Base-by-base conservation (phyloP, 2,329 filamentous ascomycete genomes). In the Cryphonectria parasitica region DNA sequence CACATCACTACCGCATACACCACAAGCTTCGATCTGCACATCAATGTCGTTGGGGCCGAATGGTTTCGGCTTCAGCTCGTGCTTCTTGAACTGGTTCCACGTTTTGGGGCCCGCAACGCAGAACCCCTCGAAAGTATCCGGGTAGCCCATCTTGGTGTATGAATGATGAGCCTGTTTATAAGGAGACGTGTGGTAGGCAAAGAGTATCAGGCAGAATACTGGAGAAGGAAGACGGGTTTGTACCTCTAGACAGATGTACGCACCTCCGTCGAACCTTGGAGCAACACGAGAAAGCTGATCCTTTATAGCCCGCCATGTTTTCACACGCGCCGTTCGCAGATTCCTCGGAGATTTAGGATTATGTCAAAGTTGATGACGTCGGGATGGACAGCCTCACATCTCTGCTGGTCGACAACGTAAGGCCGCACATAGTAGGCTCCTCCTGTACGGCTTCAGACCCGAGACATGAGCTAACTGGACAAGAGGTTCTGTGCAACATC, bases 11-110 rank as follows among this genome's bases (percentile, higher is more conserved):
- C 87, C 87, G 76, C 88, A 89, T 52, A 89, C 82, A 76, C 90
- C 90, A 77, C 90, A 91, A 72, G 86, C 88, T 74, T 91, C 87
- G 76, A 93, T 89, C 80, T 91, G 89, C 78, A 93, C 87, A 76
- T 93, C 91, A 75, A 93, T 85, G 77, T 92, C 90, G 78, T 89
- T 84, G 75, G 90, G 88, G 66, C 88, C 90, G 76, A 92, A 92
- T 28, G 88, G 88, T 82, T 92, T 92, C 70, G 91, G 85, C 39
- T 74, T 83, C 62, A 84, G 77, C 62, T 77, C 75, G 22, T 74
- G 65, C 70, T 80, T 82, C 73, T 78, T 76, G 71, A 83, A 84
- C 66, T 80, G 74, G 73, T 80, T 83, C 82, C 82, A 84, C 4
- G 78, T 76, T 70, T 82, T 80, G 56, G 82, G 81, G 43, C 79